Conservation (phyloP, 805 yeast genomes). For the Grigorovia transvaalensis region DNA sequence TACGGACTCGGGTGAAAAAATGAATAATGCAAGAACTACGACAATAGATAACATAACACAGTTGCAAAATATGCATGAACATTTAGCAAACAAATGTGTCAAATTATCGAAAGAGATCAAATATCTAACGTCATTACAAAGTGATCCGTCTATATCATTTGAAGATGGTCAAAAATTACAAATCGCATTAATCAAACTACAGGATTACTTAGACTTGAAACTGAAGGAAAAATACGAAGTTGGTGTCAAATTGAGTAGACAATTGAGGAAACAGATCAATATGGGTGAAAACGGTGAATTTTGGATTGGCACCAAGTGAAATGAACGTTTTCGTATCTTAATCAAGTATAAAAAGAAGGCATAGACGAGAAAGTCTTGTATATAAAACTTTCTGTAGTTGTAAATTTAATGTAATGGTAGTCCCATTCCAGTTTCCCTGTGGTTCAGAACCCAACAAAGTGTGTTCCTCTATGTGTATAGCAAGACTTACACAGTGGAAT, state of each 20-base stretch:
- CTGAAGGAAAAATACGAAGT: constrained; percentile 35
- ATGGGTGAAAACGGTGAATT: constrained; percentile 33
- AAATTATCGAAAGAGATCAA: constrained; percentile 32
- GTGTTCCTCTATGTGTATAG: neutral
- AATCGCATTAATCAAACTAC: constrained; percentile 29
- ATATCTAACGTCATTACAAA: constrained; percentile 28
- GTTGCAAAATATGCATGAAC: constrained; percentile 26
- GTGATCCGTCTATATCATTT: constrained; percentile 29
- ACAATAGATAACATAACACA: constrained; percentile 10
- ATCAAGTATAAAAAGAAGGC: neutral
- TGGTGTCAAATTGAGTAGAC: constrained; percentile 33
- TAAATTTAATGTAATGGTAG: neutral
- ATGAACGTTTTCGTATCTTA: neutral
- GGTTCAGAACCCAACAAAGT: too few species aligned
- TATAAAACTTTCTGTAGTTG: neutral
- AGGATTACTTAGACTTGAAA: constrained; percentile 33
- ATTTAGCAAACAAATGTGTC: constrained; percentile 27
- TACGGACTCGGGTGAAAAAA: neutral
- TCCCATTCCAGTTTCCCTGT: too few species aligned
- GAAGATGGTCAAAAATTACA: constrained; percentile 32
- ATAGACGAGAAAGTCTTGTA: too few species aligned
- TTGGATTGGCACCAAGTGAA: constrained; percentile 25
- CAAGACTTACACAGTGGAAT: neutral
- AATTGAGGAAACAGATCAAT: constrained; percentile 32
- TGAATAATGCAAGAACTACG: neutral